Conservation (phyloP, 2,329 filamentous ascomycete genomes). For the Trichoderma atrobrunneum region DNA sequence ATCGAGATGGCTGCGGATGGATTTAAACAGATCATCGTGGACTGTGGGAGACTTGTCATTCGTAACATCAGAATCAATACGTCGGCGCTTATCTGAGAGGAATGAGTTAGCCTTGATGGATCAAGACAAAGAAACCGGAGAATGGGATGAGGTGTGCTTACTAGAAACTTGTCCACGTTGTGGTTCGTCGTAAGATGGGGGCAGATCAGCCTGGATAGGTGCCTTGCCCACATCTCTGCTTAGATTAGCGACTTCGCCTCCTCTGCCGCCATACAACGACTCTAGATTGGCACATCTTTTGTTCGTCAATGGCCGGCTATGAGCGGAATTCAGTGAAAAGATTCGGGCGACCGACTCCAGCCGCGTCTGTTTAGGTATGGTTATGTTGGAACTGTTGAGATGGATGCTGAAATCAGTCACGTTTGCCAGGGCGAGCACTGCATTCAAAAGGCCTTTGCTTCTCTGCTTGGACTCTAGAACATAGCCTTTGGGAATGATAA, state of each 20-base stretch:
- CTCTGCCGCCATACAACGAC: not conserved
- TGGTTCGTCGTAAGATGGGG: not conserved
- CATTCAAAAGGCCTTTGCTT: not conserved
- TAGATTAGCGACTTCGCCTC: not conserved
- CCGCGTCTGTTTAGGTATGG: not conserved
- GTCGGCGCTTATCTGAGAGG: not conserved
- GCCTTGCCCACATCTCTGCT: not conserved
- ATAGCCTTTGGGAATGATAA: not conserved
- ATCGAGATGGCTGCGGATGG: not conserved
- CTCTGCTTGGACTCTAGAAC: not conserved
- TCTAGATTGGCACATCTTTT: not conserved
- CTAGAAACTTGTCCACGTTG: not conserved
- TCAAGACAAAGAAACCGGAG: not conserved
- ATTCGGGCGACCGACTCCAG: not conserved
- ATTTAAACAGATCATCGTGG: not conserved
- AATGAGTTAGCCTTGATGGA: not conserved
- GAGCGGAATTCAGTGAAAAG: not conserved
- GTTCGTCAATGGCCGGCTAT: not conserved
- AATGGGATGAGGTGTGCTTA: not conserved
- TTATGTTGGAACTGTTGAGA: not conserved
- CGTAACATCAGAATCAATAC: not conserved
- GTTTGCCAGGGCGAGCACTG: not conserved
- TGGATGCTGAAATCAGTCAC: not conserved
- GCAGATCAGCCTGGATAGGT: not conserved
- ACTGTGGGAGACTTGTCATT: not conserved